Evolutionary conservation across 768 basidiomycete species (phyloP).

Genomic region (Podaxis carcinomalis): DNA sequence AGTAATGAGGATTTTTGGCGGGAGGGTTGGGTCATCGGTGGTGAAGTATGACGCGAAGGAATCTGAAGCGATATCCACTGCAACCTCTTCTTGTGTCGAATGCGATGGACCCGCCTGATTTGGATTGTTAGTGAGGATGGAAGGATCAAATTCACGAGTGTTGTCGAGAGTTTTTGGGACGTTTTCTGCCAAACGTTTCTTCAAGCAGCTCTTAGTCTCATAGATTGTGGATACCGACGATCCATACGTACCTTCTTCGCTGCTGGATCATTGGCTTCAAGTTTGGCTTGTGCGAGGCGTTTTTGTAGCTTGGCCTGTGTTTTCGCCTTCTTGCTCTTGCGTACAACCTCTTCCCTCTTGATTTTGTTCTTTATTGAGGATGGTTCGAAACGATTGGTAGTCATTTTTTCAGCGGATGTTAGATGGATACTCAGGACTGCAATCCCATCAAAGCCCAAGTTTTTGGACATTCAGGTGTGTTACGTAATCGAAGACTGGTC

Average conservation of each 20-base stretch:
- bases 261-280: slow-evolving; percentile 70
- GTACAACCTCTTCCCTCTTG: slow-evolving; percentile 75
- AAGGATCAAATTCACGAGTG: slow-evolving; percentile 79
- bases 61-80: slow-evolving; percentile 67
- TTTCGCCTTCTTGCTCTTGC: slow-evolving; percentile 75
- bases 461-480: too few relatives aligned
- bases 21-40: slow-evolving; percentile 60
- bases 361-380: slow-evolving; percentile 82
- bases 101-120: slow-evolving; percentile 27
- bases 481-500: too few relatives aligned
- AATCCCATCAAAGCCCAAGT: not conserved
- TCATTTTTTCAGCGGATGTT: slow-evolving; percentile 34
- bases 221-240: not conserved
- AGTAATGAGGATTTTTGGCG: slow-evolving; percentile 87
- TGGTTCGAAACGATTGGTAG: slow-evolving; percentile 53
- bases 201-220: not conserved
- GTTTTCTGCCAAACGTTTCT: slow-evolving; percentile 85
- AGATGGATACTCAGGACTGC: not conserved
- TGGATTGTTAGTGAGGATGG: slow-evolving; percentile 56
- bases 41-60: slow-evolving; percentile 78
- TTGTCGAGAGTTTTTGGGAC: slow-evolving; percentile 92
- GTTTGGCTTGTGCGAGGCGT: slow-evolving; percentile 72
- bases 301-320: slow-evolving; percentile 77
- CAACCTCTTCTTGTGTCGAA: slow-evolving; percentile 48
- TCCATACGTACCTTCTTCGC: slow-evolving; percentile 61